These are phyloP conservation scores for Chiua sp. DNA, from an alignment of 1,284 basidiomycete species.

Conservation along the genomic window DNA sequence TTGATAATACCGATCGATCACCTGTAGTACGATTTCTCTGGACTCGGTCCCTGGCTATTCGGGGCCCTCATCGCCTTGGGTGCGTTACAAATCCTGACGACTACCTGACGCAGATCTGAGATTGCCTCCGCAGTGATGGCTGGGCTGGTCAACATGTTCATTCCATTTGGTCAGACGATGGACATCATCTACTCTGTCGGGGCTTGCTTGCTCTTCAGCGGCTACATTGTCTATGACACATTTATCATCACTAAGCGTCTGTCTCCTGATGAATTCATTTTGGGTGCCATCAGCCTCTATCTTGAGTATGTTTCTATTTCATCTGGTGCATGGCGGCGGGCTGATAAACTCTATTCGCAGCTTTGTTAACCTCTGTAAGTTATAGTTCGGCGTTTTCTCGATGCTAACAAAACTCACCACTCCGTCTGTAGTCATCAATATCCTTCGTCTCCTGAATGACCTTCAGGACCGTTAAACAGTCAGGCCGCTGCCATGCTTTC, in stretches of 20 bases:
- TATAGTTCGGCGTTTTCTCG: background rate
- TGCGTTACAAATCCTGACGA: conserved; percentile 40
- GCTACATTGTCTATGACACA: conserved; percentile 87
- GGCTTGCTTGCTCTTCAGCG: conserved; percentile 85
- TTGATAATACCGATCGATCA: conserved; percentile 2
- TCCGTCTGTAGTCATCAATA: conserved; percentile 64
- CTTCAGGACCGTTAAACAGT: conserved; percentile 44
- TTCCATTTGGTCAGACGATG: conserved; percentile 79
- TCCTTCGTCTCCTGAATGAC: conserved; percentile 74
- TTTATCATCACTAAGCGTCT: conserved; percentile 82
- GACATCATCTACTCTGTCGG: conserved; percentile 80
- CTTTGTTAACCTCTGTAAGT: conserved; percentile 79
- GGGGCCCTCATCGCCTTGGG: conserved; percentile 74
- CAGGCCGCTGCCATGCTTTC: background rate
- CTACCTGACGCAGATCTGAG: conserved; percentile 8
- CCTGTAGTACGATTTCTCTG: conserved; percentile 82
- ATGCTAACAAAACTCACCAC: background rate
- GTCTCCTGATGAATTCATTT: conserved; percentile 87
- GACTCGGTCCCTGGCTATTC: conserved; percentile 86
- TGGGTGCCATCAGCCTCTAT: conserved; percentile 87
- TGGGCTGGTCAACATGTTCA: conserved; percentile 77
- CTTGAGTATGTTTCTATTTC: conserved; percentile 65
- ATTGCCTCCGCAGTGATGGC: conserved; percentile 60
- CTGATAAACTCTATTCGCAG: conserved; percentile 37
- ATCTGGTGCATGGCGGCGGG: background rate